Base-by-base conservation (phyloP, 148 eudicot genomes). In the Rhododendron ferrugineum region DNA sequence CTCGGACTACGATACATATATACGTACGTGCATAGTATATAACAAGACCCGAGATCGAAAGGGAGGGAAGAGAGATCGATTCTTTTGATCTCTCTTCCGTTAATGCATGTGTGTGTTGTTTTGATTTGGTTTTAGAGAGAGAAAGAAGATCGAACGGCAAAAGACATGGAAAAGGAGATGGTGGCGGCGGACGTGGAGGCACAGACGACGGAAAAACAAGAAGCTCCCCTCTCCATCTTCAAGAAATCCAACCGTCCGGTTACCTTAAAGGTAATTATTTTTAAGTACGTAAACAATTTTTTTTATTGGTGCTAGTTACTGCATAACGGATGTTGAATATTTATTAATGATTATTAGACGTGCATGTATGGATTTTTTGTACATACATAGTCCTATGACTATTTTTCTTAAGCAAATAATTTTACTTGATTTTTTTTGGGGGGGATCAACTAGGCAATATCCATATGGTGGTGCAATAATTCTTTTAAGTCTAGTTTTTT, bases 231-330 rank as follows among this genome's bases (percentile, higher is more conserved):
- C 34, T 47, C 80, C 16, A 81, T 81, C 34, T 81, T 81, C 18
- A 81, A 81, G 52, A 58, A 79, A 80, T 70, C 87, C 4, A 85
- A 50, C 54, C 84, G 84, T 52, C 84, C 80, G 16, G 80, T 85
- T 72, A 81, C 84, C 23, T 85, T 85, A 73, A 85, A 72, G 87
- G 87, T 83, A 72, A 5, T 42, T 15, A 40, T 3, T 40, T 22
- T 3, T 8, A 9, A 40, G 0, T 6, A 37, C 37, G 3, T 30
- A 26, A 10, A 26, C 30, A 3, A 28, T 70, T 30, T 1, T 26
- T 26, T 68, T n/a, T 68, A 5, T 15, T 0, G 30, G 18, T 74
- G 44, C 37, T 16, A 7, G 40, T 74, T 42, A 20, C n/a, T 60
- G 2, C n/a, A 60, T 60, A 52, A 52, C 56, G 62, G 18, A 56